Evolutionary conservation across 345 rosid species (phyloP), one percentile per base, ranked within the genome.

Genomic region (Acer yangbiense): DNA sequence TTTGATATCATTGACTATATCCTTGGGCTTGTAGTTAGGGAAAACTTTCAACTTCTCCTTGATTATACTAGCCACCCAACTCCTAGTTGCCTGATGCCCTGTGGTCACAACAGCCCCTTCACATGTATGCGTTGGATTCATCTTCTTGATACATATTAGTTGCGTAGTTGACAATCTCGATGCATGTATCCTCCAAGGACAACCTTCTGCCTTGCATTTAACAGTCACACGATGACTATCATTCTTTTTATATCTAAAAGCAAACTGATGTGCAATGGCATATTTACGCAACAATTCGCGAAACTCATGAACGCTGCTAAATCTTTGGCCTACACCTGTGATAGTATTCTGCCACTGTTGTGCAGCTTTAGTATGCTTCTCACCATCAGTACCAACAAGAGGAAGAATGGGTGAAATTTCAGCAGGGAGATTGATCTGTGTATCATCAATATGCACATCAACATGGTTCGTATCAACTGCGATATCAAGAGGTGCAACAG

Each of bases 131-230:
- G 87, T 87, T 16, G 97, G 86, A 71, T 80, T 92, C 99, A 95
- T 95, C 79, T 93, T 95, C 82, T 95, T 95, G 65, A 95, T 93
- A 75, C 97, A 92, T 71, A 92, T 92, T 62, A 95, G 86, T 76
- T 93, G 98, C 65, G 98, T 95, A 17, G 98, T 92, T 0, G 98
- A 91, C 79, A 95, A 80, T 85, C 98, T 89, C 3, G 98, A 95
- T 18, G 99, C 99, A 71, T 93, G 97, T 79, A 95, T 92, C 79
- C 99, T 91, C 98, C 98, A 95, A 44, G 97, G 98, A 81, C 99
- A 95, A 55, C 97, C 93, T 71, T 95, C 98, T 1, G 94, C 94
- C 87, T 92, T 95, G 85, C 99, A 93, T 84, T 95, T 93, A 32
- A 95, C 99, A 46, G 98, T 92, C 74, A 95, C 99, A 2, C 99